These are phyloP conservation scores for Chlorophyllum brunneum DNA, from an alignment of 768 basidiomycete genomes.

Conservation along the genomic window DNA sequence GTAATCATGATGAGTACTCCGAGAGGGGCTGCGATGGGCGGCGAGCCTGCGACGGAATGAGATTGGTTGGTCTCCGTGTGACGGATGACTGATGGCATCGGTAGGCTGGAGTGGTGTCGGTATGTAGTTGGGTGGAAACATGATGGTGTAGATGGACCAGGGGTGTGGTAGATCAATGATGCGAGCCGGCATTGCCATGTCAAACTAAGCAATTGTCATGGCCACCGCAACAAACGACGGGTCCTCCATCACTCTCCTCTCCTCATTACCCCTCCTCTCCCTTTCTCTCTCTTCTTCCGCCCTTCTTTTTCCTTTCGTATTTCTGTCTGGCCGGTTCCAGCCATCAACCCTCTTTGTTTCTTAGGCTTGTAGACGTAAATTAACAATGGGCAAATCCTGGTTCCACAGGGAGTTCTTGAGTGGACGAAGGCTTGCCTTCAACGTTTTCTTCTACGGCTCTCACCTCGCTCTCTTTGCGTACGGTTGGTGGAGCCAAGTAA, in stretches of 20 bases:
- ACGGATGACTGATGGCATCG: slow-evolving; percentile 26
- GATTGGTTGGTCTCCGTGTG: background rate
- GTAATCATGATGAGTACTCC: slow-evolving; percentile 32
- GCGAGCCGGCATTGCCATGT: background rate
- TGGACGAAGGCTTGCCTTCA: slow-evolving; percentile 65
- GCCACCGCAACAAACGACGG: slow-evolving; percentile 10
- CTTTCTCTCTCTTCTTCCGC: slow-evolving; percentile 18
- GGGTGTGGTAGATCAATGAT: slow-evolving; percentile 8
- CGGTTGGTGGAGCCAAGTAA: slow-evolving; percentile 86
- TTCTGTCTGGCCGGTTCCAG: slow-evolving; percentile 52
- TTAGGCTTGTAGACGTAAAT: background rate
- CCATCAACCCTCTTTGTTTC: slow-evolving; percentile 16
- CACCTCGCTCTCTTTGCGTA: slow-evolving; percentile 75
- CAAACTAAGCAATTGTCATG: slow-evolving; percentile 23
- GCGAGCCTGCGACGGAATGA: background rate
- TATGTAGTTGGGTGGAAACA: background rate
- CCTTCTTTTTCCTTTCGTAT: slow-evolving; percentile 18
- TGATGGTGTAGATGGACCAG: slow-evolving; percentile 1
- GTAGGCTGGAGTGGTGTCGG: background rate
- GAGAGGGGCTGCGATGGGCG: background rate
- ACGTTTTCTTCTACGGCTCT: slow-evolving; percentile 74
- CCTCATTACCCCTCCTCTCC: slow-evolving; percentile 17
- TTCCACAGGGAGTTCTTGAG: slow-evolving; percentile 66
- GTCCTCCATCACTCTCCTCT: slow-evolving; percentile 21
- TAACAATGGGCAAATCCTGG: slow-evolving; percentile 67